Evolutionary conservation across 768 basidiomycete genomes (phyloP).

Genomic region (Russula sp.): DNA sequence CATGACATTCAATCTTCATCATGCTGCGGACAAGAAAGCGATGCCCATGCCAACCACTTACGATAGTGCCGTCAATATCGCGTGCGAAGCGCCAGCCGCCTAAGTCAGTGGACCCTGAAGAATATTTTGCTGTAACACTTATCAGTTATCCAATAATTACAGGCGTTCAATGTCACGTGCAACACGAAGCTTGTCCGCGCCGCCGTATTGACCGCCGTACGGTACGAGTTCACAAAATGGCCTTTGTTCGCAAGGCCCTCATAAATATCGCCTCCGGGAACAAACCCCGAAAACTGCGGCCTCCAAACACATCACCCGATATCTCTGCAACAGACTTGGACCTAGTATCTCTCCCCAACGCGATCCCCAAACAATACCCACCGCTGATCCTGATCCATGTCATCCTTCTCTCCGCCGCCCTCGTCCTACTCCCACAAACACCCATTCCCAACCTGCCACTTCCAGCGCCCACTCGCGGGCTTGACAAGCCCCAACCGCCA

Average conservation of each 20-base stretch:
- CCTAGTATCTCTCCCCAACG: constrained; percentile 14
- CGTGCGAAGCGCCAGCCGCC: too few species aligned
- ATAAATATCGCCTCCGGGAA: constrained; percentile 15
- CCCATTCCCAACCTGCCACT: constrained; percentile 19
- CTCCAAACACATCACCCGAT: not conserved
- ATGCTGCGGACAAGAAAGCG: not conserved
- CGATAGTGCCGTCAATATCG: too few species aligned
- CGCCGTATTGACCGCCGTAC: too few species aligned
- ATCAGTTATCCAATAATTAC: too few species aligned
- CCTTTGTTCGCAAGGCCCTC: constrained; percentile 20
- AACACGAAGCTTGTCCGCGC: not conserved
- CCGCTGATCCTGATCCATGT: constrained; percentile 21
- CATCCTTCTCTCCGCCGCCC: constrained; percentile 18
- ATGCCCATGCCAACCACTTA: not conserved
- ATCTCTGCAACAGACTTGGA: constrained; percentile 1
- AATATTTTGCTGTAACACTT: too few species aligned
- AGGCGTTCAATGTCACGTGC: constrained; percentile 1
- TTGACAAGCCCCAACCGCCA: constrained; percentile 65
- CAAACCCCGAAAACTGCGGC: not conserved
- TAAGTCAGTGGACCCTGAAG: too few species aligned
- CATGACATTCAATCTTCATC: too few species aligned
- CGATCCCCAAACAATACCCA: constrained; percentile 20
- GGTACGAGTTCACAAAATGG: constrained; percentile 7
- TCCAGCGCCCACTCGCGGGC: constrained; percentile 22
- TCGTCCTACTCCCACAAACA: constrained; percentile 19